These are phyloP conservation scores for Pseudogymnoascus sp. DNA, from an alignment of 2,329 filamentous ascomycete genomes.

Conservation along the genomic window DNA sequence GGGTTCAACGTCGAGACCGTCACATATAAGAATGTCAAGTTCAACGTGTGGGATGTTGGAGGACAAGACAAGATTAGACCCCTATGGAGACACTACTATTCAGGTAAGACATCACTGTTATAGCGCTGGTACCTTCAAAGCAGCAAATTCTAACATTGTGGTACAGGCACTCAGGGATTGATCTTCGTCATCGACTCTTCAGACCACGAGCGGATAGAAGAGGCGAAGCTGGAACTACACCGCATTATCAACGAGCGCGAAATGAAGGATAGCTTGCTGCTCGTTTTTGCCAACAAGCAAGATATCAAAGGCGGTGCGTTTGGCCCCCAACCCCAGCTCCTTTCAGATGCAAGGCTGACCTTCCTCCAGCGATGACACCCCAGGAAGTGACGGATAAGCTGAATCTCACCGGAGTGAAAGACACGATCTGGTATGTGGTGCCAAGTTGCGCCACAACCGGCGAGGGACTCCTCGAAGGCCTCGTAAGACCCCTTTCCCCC, in stretches of 20 bases:
- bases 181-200: conserved; percentile 98
- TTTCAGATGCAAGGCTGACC: neutral
- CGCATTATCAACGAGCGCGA: conserved; percentile 97
- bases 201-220: conserved; percentile 83
- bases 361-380: conserved; percentile 61
- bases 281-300: conserved; percentile 99
- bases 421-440: conserved; percentile 79
- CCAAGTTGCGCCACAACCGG: conserved; percentile 76
- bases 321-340: conserved; percentile 5
- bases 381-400: conserved; percentile 73
- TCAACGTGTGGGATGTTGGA: conserved; percentile 98
- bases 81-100: conserved; percentile 96
- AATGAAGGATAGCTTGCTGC: conserved; percentile 88
- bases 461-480: conserved; percentile 72
- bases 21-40: conserved; percentile 98
- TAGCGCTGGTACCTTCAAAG: conserved; percentile 24
- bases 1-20: conserved; percentile 99
- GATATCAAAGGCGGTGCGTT: conserved; percentile 72
- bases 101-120: conserved; percentile 44
- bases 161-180: conserved; percentile 81
- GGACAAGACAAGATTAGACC: conserved; percentile 98
- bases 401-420: conserved; percentile 68
- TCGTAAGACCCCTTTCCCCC: conserved; percentile 41
- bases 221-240: conserved; percentile 88
- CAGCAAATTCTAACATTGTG: neutral